A percentile compares a stretch with the other conserved stretches of the same genome.
Conservation (phyloP, 2,329 filamentous ascomycete genomes). For the Paecilomyces variotii region DNA sequence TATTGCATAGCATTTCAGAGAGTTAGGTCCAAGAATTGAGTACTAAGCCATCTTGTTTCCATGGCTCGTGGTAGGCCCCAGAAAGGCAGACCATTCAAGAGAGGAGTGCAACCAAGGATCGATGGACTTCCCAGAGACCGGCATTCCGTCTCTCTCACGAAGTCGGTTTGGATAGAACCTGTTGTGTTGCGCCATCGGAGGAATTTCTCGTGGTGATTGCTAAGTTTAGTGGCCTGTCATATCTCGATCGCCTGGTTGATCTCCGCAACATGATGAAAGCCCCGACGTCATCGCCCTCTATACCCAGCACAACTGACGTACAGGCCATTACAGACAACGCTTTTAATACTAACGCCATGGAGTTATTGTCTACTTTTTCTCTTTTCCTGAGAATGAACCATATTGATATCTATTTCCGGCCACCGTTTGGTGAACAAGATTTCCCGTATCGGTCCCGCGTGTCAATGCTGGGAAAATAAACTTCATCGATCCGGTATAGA, state of each 20-base stretch:
- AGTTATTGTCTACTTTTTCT: not conserved
- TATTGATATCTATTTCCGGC: not conserved
- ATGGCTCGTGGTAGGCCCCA: no score
- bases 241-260: not conserved
- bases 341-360: not conserved
- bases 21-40: no score
- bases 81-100: no score
- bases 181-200: no score
- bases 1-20: no score
- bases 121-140: no score
- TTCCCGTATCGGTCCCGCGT: not conserved
- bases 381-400: not conserved
- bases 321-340: not conserved
- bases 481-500: not conserved
- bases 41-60: no score
- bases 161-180: no score
- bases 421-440: not conserved
- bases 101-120: no score
- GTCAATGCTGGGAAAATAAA: not conserved
- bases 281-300: not conserved
- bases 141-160: no score
- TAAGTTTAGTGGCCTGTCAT: not conserved
- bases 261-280: not conserved
- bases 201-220: not conserved
- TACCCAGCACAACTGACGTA: not conserved